Evolutionary conservation across 306 rosid genomes (phyloP), one percentile per base, ranked within the genome.

Genomic region (Datisca glomerata): DNA sequence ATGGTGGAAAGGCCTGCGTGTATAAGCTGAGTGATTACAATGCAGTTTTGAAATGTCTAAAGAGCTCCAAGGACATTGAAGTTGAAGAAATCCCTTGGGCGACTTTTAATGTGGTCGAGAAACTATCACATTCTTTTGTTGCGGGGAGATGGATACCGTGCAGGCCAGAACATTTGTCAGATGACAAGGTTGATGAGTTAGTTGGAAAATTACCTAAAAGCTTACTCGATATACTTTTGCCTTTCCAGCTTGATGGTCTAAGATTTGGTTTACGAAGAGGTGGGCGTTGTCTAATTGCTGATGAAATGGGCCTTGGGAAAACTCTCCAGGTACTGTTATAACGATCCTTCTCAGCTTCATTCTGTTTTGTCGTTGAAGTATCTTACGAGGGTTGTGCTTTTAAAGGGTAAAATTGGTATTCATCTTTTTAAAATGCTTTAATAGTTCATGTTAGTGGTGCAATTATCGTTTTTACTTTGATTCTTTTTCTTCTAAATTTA

Each of bases 301-400:
- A 89, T 36, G 95, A 89, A 21, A 89, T 89, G 97, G 95, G 95
- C 29, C 93, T 89, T 13, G 97, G 97, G 23, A 89, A 89, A 53
- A 89, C 97, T 18, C 75, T 89, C 8, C 97, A 89, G 93, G 97
- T 89, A 24, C n/a, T n/a, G n/a, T n/a, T n/a, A n/a, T n/a, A n/a
- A n/a, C n/a, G n/a, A n/a, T n/a, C n/a, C 41, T 48, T 53, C 57
- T 42, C 28, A 31, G 23, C 24, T 34, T 18, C 28, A 19, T n/a
- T n/a, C n/a, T n/a, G n/a, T n/a, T n/a, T n/a, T n/a, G n/a, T n/a
- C n/a, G n/a, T n/a, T n/a, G n/a, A n/a, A n/a, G n/a, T n/a, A n/a
- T n/a, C n/a, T n/a, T n/a, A n/a, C n/a, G n/a, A n/a, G n/a, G n/a
- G n/a, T n/a, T n/a, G n/a, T n/a, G n/a, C n/a, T n/a, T n/a, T n/a